Evolutionary conservation across 257 asterid species (phyloP).

Genomic region (Catharanthus roseus): DNA sequence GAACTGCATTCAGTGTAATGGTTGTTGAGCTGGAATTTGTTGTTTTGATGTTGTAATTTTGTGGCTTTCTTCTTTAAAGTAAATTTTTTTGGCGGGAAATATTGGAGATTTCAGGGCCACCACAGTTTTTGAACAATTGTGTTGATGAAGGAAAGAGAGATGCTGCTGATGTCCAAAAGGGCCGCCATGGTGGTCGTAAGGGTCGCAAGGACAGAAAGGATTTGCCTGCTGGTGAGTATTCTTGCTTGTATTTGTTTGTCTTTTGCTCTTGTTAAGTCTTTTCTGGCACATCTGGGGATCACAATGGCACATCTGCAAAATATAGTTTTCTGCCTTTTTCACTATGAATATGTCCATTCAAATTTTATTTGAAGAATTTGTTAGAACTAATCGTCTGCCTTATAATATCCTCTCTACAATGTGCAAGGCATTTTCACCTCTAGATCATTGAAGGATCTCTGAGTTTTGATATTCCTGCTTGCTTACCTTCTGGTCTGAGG

Average conservation of each 20-base stretch:
- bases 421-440: not conserved
- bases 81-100: not conserved
- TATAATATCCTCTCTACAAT: not conserved
- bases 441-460: not conserved
- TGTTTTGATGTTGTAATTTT: constrained; percentile 16
- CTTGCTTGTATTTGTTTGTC: not conserved
- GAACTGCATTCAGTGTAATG: not conserved
- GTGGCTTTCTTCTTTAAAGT: not conserved
- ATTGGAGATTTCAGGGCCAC: constrained; percentile 79
- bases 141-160: constrained; percentile 49
- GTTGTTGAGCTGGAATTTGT: constrained; percentile 11
- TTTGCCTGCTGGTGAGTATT: constrained; percentile 61
- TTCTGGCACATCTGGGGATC: no score
- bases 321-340: not conserved
- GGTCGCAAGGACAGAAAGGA: constrained; percentile 56
- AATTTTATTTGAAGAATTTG: not conserved
- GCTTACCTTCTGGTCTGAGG: not conserved
- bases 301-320: not conserved
- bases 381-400: not conserved
- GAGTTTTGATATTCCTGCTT: not conserved
- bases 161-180: constrained; percentile 33
- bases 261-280: no score
- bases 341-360: not conserved
- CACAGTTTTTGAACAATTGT: constrained; percentile 71
- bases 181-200: constrained; percentile 60